Evolutionary conservation across 2,329 filamentous ascomycete species (phyloP).

Genomic region (Exserohilum rostratum): DNA sequence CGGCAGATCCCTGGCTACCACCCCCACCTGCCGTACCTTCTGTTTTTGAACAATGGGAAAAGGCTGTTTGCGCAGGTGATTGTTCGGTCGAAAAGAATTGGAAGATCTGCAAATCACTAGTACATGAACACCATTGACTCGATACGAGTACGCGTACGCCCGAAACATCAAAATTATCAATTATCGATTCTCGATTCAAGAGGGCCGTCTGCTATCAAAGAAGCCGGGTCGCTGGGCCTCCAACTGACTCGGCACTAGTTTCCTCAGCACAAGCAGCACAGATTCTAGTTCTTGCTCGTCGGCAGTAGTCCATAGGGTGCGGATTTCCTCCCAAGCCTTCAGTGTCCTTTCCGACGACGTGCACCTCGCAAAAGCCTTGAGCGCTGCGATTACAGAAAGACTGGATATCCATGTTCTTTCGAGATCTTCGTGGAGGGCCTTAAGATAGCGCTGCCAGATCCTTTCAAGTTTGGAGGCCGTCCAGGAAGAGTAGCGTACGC

Average conservation of each 20-base stretch:
- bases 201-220: conserved; percentile 3
- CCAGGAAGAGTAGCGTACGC: conserved; percentile 71
- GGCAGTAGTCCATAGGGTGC: conserved; percentile 45
- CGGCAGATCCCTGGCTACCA: no score
- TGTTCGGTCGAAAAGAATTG: no score
- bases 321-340: conserved; percentile 59
- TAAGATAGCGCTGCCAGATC: conserved; percentile 37
- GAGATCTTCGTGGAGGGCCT: conserved; percentile 20
- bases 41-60: no score
- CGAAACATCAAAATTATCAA: neutral
- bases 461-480: conserved; percentile 68
- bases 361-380: conserved; percentile 66
- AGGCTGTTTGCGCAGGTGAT: no score
- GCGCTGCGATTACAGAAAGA: conserved; percentile 35
- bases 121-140: no score
- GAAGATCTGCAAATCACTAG: no score
- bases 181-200: neutral
- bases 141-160: no score
- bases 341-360: conserved; percentile 59
- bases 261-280: conserved; percentile 32
- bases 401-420: conserved; percentile 39
- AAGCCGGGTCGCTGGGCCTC: neutral
- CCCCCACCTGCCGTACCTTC: no score
- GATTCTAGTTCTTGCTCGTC: conserved; percentile 42
- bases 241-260: conserved; percentile 24